phyloP scores from a whole-genome alignment of 2,329 filamentous ascomycete genomes.

The Dendryphion nanum region DNA sequence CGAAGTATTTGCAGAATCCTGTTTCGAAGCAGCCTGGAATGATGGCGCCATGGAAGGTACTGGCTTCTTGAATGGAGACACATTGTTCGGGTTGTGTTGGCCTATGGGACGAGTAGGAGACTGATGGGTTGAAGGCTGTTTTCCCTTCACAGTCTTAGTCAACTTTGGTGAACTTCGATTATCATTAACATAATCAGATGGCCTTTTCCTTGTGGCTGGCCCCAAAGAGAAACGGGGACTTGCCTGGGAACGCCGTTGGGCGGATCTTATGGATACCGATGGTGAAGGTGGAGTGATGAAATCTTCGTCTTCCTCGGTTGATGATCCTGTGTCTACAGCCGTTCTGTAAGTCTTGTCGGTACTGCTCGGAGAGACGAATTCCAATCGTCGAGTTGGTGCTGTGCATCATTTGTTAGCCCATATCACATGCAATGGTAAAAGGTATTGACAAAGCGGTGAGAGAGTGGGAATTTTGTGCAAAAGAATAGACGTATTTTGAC shows the following conservation, averaged over 20 bases:
- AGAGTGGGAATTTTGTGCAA: too few relatives aligned
- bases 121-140: slow-evolving; percentile 13
- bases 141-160: slow-evolving; percentile 24
- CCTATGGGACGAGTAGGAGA: not conserved
- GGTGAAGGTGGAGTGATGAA: slow-evolving; percentile 22
- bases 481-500: too few relatives aligned
- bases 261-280: slow-evolving; percentile 18
- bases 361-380: too few relatives aligned
- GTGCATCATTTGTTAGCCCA: too few relatives aligned
- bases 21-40: slow-evolving; percentile 16
- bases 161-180: slow-evolving; percentile 24
- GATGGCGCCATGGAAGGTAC: slow-evolving; percentile 19
- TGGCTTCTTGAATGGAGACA: slow-evolving; percentile 21
- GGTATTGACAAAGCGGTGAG: too few relatives aligned
- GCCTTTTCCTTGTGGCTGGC: slow-evolving; percentile 18
- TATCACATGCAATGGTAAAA: too few relatives aligned
- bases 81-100: not conserved
- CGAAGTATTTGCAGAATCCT: slow-evolving; percentile 21
- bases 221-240: slow-evolving; percentile 20
- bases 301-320: slow-evolving; percentile 29
- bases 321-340: too few relatives aligned
- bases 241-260: slow-evolving; percentile 21
- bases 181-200: slow-evolving; percentile 15
- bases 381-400: too few relatives aligned
- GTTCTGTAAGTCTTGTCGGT: too few relatives aligned